These are phyloP conservation scores for Ailanthus altissimus DNA, from an alignment of 345 rosid species.

Conservation along the genomic window DNA sequence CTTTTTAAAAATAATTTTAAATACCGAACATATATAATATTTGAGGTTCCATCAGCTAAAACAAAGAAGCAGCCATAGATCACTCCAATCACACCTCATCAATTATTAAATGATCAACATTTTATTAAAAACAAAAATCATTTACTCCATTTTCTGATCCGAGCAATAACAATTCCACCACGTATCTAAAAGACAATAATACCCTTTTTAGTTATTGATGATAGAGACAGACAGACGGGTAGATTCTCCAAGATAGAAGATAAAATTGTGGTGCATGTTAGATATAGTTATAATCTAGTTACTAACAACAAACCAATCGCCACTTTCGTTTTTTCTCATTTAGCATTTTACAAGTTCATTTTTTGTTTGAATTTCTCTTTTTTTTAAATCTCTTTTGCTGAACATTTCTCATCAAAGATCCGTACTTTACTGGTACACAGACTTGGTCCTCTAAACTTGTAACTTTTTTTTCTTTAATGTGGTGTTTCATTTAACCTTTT, in stretches of 20 bases:
- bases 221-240: too few species aligned
- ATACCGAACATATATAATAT: too few species aligned
- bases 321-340: neutral
- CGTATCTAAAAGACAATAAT: constrained; percentile 31
- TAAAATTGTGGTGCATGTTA: neutral
- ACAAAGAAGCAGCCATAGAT: constrained; percentile 1
- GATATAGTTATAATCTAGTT: neutral
- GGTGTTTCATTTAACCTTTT: neutral
- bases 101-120: neutral
- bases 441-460: neutral
- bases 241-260: neutral
- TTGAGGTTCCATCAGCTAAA: constrained; percentile 1
- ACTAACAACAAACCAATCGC: neutral
- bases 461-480: too few species aligned
- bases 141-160: too few species aligned
- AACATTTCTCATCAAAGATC: constrained; percentile 16
- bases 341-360: neutral
- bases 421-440: constrained; percentile 11
- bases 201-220: constrained; percentile 19
- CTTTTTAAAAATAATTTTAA: too few species aligned
- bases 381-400: constrained; percentile 9
- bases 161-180: too few species aligned
- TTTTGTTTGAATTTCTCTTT: neutral
- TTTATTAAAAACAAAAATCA: too few species aligned
- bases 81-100: constrained; percentile 5